phyloP scores from a whole-genome alignment of 1,284 basidiomycete species.

The Polyporus tsugae region DNA sequence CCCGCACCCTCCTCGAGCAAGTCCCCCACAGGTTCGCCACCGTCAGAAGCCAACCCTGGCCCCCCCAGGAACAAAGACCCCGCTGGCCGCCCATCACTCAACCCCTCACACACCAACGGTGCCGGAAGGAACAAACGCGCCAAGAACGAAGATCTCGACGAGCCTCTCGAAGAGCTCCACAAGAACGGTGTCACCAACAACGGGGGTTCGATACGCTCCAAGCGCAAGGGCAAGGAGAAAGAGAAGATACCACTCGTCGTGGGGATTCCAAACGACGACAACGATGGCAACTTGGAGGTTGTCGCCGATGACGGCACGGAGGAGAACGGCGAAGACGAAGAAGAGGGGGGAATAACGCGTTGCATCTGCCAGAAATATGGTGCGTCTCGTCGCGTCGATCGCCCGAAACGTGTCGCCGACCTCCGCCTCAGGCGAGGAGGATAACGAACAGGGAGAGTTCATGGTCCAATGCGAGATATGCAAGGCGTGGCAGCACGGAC shows the following conservation, averaged over 20 bases:
- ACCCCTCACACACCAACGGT: conserved; percentile 52
- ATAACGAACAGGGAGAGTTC: conserved; percentile 87
- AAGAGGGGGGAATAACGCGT: conserved; percentile 88
- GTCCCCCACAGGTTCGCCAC: conserved; percentile 73
- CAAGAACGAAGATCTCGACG: conserved; percentile 79
- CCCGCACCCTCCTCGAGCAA: conserved; percentile 74
- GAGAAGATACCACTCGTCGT: conserved; percentile 50
- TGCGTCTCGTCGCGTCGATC: conserved; percentile 51
- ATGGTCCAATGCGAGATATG: conserved; percentile 99
- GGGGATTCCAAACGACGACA: conserved; percentile 42
- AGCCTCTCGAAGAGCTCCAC: conserved; percentile 58
- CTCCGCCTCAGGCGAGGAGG: conserved; percentile 45
- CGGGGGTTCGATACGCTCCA: conserved; percentile 53
- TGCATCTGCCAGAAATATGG: conserved; percentile 94
- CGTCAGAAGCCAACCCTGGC: conserved; percentile 53
- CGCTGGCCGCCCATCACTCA: conserved; percentile 52
- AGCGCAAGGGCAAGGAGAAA: conserved; percentile 67
- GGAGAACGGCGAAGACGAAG: conserved; percentile 68
- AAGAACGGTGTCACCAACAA: conserved; percentile 54
- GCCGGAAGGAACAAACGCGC: conserved; percentile 59
- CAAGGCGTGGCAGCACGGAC: conserved; percentile 98
- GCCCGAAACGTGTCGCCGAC: conserved; percentile 24
- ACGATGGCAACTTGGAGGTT: conserved; percentile 38
- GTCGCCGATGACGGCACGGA: conserved; percentile 45
- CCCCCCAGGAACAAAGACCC: conserved; percentile 47